phyloP scores from a whole-genome alignment of 371 early-diverging fungal genomes.

The Mortierella sp. region DNA sequence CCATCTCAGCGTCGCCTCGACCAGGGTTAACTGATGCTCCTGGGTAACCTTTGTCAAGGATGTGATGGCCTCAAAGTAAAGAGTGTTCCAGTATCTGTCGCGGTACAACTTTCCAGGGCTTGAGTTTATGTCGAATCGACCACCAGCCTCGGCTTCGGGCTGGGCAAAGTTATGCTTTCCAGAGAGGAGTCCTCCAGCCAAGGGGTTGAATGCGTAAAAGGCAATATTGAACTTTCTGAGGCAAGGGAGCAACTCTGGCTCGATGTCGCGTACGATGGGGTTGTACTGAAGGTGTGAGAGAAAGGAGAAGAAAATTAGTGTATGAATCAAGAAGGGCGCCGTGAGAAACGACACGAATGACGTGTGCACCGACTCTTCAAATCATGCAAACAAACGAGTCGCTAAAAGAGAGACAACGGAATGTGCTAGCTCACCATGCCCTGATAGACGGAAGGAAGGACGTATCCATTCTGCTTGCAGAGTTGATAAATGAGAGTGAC shows the following conservation, averaged over 20 bases:
- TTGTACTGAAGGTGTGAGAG: conserved; percentile 62
- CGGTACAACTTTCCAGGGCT: conserved; percentile 62
- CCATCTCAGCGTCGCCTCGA: conserved; percentile 72
- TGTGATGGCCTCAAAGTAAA: conserved; percentile 65
- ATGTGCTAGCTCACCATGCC: conserved; percentile 54
- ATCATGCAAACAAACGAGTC: background rate
- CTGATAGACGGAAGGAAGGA: conserved; percentile 65
- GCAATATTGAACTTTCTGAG: conserved; percentile 65
- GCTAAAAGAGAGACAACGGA: no score
- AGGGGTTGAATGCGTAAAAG: conserved; percentile 73
- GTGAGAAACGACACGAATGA: background rate
- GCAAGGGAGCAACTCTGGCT: conserved; percentile 71
- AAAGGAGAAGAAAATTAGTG: background rate
- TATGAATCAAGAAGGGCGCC: background rate
- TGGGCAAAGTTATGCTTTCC: conserved; percentile 59
- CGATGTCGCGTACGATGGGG: conserved; percentile 70
- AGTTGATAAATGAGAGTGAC: conserved; percentile 62
- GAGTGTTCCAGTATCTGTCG: conserved; percentile 68
- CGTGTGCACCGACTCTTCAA: background rate
- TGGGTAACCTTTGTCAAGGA: conserved; percentile 54
- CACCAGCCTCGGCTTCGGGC: conserved; percentile 38
- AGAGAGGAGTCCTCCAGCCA: conserved; percentile 71
- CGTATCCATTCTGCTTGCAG: conserved; percentile 59
- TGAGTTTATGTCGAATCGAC: conserved; percentile 41
- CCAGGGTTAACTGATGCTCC: conserved; percentile 57